Percentiles rank a stretch among this genome's conserved stretches.
These are phyloP conservation scores for Trametes villosa DNA, from an alignment of 768 basidiomycete genomes.

Conservation along the genomic window DNA sequence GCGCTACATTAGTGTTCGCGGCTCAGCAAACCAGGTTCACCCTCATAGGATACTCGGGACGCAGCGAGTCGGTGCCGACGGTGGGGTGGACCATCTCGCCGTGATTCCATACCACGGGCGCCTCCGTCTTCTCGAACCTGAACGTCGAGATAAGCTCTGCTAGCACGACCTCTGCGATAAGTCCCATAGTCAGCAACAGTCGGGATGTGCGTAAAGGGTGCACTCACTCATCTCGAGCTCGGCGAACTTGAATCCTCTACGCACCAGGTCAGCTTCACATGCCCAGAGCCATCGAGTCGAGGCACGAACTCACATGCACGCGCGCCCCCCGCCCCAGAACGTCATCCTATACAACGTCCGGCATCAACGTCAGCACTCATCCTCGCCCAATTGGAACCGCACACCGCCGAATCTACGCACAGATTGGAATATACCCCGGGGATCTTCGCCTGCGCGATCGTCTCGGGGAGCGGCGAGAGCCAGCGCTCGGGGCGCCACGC, in stretches of 20 bases:
- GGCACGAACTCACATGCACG: slow-evolving; percentile 16
- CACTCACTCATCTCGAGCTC: slow-evolving; percentile 49
- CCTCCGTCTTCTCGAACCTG: slow-evolving; percentile 15
- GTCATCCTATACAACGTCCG: slow-evolving; percentile 11
- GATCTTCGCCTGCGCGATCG: slow-evolving; percentile 10
- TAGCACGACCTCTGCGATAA: slow-evolving; percentile 16
- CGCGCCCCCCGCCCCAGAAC: slow-evolving; percentile 13
- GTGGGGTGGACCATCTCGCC: slow-evolving; percentile 6
- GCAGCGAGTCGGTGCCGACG: not conserved
- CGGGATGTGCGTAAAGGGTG: too few relatives aligned
- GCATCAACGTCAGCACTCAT: not conserved
- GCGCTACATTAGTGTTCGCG: too few relatives aligned
- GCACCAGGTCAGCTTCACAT: not conserved
- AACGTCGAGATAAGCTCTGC: slow-evolving; percentile 12
- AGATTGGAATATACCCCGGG: slow-evolving; percentile 8
- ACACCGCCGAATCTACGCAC: not conserved
- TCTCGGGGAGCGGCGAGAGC: slow-evolving; percentile 8
- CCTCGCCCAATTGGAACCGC: not conserved
- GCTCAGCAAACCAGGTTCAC: not conserved
- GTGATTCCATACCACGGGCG: slow-evolving; percentile 20
- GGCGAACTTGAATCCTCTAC: slow-evolving; percentile 49
- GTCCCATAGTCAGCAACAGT: not conserved
- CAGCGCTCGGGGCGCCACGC: slow-evolving; percentile 22
- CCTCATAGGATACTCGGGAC: slow-evolving; percentile 4
- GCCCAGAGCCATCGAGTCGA: not conserved